phyloP scores from a whole-genome alignment of 2,329 filamentous ascomycete species.

The Pseudocercospora fuligena region DNA sequence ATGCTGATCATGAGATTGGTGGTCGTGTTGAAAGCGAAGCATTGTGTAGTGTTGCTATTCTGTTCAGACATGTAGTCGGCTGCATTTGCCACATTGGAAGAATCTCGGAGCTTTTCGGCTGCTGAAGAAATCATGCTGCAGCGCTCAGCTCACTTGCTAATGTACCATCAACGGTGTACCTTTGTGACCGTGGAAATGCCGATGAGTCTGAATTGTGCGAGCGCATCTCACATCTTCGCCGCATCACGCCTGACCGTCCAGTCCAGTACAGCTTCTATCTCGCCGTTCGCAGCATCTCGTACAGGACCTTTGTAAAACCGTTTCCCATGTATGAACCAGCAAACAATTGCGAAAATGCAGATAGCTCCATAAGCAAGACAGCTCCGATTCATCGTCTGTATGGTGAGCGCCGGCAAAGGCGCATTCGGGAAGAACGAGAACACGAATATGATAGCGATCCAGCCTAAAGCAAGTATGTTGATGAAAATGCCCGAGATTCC shows the following conservation, averaged over 20 bases:
- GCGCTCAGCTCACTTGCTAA: background rate
- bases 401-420: slow-evolving; percentile 2
- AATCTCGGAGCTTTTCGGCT: slow-evolving; percentile 2
- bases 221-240: no score
- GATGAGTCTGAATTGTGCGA: no score
- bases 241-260: background rate
- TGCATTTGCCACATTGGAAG: background rate
- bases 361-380: slow-evolving; percentile 10
- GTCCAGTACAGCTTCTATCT: background rate
- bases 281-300: slow-evolving; percentile 6
- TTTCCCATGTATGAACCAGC: slow-evolving; percentile 10
- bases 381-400: slow-evolving; percentile 13
- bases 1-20: background rate
- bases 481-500: slow-evolving; percentile 8
- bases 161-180: no score
- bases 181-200: no score
- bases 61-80: background rate
- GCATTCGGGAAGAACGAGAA: slow-evolving; percentile 14
- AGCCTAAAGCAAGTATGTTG: background rate
- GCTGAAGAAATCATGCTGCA: slow-evolving; percentile 8
- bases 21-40: no score
- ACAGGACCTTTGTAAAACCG: slow-evolving; percentile 6
- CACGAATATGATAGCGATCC: slow-evolving; percentile 10
- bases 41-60: background rate
- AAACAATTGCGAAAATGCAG: background rate